Conservation (phyloP, 805 yeast species). For the Teunomyces gatunensis region DNA sequence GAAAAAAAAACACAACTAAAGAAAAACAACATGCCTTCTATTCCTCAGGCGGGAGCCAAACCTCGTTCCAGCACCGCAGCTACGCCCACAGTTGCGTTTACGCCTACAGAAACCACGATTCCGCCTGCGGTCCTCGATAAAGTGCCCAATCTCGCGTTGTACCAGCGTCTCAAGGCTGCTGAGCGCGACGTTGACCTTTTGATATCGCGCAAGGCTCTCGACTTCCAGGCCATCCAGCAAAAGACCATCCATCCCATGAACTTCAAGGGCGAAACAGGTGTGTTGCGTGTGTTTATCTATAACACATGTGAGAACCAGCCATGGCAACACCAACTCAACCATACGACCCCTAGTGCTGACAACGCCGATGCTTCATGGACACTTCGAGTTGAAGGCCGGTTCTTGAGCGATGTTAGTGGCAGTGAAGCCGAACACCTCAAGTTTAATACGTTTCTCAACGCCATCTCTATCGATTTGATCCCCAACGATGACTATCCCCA, state of each 20-base stretch:
- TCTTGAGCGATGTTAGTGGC: constrained; percentile 53
- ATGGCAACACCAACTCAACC: constrained; percentile 53
- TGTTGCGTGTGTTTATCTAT: constrained; percentile 76
- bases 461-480: constrained; percentile 75
- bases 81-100: constrained; percentile 38
- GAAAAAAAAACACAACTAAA: background rate
- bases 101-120: constrained; percentile 41
- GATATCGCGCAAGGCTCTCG: constrained; percentile 79
- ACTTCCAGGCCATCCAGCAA: constrained; percentile 66
- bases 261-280: constrained; percentile 48
- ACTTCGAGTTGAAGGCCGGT: constrained; percentile 81
- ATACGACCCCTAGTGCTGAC: background rate
- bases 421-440: constrained; percentile 34
- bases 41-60: constrained; percentile 19
- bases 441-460: constrained; percentile 78
- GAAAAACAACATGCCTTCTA: constrained; percentile 14
- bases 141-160: constrained; percentile 70
- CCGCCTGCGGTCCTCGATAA: constrained; percentile 36
- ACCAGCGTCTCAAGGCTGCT: constrained; percentile 71
- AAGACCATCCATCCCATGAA: constrained; percentile 38
- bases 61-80: constrained; percentile 33
- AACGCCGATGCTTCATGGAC: constrained; percentile 66
- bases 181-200: constrained; percentile 80
- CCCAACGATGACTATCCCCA: constrained; percentile 40
- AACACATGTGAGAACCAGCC: constrained; percentile 84